Evolutionary conservation across 1,284 basidiomycete species (phyloP).

Genomic region (Lentinula novae-zelandiae): DNA sequence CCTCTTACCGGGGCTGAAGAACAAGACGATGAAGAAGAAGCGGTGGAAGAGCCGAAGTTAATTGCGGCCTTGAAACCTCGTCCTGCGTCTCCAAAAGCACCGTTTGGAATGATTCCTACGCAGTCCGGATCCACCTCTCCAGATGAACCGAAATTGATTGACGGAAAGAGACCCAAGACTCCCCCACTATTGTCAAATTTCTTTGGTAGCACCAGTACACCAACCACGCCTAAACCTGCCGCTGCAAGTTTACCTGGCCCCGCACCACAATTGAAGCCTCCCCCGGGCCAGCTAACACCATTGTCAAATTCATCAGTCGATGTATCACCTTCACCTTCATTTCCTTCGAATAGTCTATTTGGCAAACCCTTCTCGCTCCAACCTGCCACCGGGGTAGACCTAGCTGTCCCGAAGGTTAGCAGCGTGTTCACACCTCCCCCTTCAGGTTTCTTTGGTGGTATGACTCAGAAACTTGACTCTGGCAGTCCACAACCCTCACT

Average conservation of each 20-base stretch:
- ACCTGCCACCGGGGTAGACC: not conserved
- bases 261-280: conserved; percentile 2
- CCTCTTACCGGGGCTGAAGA: conserved; percentile 42
- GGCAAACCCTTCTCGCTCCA: conserved; percentile 7
- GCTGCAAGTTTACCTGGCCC: not conserved
- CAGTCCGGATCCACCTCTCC: conserved; percentile 20
- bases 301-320: not conserved
- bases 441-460: not conserved
- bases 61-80: conserved; percentile 19
- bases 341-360: conserved; percentile 1
- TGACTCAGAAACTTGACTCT: not conserved
- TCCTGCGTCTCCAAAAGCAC: conserved; percentile 32
- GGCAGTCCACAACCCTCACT: not conserved
- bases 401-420: not conserved
- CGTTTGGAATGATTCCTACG: conserved; percentile 27
- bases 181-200: conserved; percentile 36
- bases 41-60: conserved; percentile 18
- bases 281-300: not conserved
- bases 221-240: conserved; percentile 1
- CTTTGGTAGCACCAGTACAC: not conserved
- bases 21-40: conserved; percentile 21
- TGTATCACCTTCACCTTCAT: not conserved
- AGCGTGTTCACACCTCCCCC: not conserved
- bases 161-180: conserved; percentile 32
- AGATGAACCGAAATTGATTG: conserved; percentile 21